Percentiles rank a stretch among this genome's conserved stretches.
phyloP scores from a whole-genome alignment of 768 basidiomycete species.

The Clitopilus hobsonii region DNA sequence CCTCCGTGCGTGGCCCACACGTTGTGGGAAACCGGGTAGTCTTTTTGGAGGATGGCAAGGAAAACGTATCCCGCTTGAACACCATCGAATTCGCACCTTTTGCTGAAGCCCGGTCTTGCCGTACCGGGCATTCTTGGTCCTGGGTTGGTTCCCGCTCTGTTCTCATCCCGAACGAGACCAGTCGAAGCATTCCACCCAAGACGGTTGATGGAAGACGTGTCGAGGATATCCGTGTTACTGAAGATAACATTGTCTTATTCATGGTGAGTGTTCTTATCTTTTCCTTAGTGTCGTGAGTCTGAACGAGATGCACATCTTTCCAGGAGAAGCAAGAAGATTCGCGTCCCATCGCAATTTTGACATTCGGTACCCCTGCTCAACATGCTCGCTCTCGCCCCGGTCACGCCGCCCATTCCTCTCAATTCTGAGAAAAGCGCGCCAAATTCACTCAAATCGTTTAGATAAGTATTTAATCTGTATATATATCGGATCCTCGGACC shows the following conservation, averaged over 20 bases:
- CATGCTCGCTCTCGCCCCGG: conserved; percentile 13
- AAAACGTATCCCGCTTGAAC: conserved; percentile 25
- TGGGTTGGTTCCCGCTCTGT: conserved; percentile 33
- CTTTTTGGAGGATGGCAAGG: conserved; percentile 31
- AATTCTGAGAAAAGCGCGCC: conserved; percentile 1
- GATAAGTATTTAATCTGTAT: neutral
- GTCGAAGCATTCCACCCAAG: conserved; percentile 36
- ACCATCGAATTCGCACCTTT: conserved; percentile 43
- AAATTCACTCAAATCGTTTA: neutral
- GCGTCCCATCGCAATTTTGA: conserved; percentile 40
- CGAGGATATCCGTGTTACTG: conserved; percentile 49
- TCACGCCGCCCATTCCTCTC: conserved; percentile 20
- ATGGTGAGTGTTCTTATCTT: conserved; percentile 32
- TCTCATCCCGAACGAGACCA: conserved; percentile 36
- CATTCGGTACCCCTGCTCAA: conserved; percentile 32
- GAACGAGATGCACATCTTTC: conserved; percentile 1
- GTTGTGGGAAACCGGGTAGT: conserved; percentile 43
- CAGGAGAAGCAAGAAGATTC: conserved; percentile 35
- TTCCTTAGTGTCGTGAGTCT: neutral
- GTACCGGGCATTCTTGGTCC: conserved; percentile 27
- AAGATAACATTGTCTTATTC: conserved; percentile 57
- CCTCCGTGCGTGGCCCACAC: conserved; percentile 32
- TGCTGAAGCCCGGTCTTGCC: conserved; percentile 27
- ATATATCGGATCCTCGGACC: neutral
- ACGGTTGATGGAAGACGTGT: conserved; percentile 42